phyloP scores from a whole-genome alignment of 257 asterid genomes.

The Fraxinus americana region DNA sequence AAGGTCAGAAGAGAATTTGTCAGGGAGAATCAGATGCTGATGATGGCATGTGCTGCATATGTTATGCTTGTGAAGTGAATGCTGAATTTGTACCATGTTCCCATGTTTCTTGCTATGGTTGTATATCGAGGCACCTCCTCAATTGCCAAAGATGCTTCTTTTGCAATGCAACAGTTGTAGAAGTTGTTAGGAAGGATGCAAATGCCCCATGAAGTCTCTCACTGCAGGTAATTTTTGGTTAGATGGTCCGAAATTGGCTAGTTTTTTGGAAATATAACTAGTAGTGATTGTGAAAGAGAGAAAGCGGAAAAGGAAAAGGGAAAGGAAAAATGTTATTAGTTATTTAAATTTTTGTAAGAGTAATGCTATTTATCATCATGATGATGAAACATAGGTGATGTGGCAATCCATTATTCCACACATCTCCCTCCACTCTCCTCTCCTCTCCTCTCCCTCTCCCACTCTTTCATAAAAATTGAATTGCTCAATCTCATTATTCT shows the following conservation, averaged over 20 bases:
- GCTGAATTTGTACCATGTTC: conserved; percentile 73
- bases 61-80: conserved; percentile 62
- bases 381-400: no score
- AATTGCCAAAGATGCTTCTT: conserved; percentile 94
- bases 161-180: conserved; percentile 73
- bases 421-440: no score
- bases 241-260: neutral
- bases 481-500: no score
- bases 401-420: no score
- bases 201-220: conserved; percentile 24
- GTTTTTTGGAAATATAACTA: conserved; percentile 21
- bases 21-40: conserved; percentile 51
- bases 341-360: conserved; percentile 19
- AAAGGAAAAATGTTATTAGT: neutral
- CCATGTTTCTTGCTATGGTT: conserved; percentile 78
- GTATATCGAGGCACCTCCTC: conserved; percentile 88
- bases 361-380: no score
- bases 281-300: conserved; percentile 11
- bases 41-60: conserved; percentile 76
- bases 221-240: conserved; percentile 5
- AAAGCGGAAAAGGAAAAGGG: conserved; percentile 15
- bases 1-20: conserved; percentile 36
- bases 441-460: no score
- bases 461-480: no score
- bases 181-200: conserved; percentile 41